These are phyloP conservation scores for Gymnopilus dilepis DNA, from an alignment of 768 basidiomycete species.

Conservation along the genomic window DNA sequence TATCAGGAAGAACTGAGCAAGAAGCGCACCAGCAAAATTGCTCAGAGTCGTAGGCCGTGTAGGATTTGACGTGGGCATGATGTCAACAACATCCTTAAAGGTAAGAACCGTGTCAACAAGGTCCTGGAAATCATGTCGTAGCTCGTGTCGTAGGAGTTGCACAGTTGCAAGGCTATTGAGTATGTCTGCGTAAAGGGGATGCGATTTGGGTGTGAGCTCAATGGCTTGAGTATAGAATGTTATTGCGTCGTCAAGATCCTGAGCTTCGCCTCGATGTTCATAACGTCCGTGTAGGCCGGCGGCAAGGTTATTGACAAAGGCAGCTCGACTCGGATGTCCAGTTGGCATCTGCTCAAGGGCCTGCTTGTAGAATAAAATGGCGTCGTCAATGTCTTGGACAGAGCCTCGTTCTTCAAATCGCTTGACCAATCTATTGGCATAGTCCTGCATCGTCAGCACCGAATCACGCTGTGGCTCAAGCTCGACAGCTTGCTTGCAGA, in stretches of 20 bases:
- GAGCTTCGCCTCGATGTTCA: conserved; percentile 2
- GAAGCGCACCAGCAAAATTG: too few relatives aligned
- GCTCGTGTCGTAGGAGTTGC: not conserved
- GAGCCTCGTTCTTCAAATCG: too few relatives aligned
- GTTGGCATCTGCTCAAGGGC: not conserved
- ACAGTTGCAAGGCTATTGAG: not conserved
- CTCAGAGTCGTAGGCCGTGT: too few relatives aligned
- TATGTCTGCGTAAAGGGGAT: too few relatives aligned
- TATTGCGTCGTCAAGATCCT: conserved; percentile 10
- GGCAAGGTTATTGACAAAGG: conserved; percentile 7
- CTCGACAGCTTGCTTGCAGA: not conserved
- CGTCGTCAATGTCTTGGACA: too few relatives aligned
- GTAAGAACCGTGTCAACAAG: not conserved
- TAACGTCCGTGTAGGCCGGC: not conserved
- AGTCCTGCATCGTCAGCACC: too few relatives aligned
- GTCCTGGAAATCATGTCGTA: not conserved
- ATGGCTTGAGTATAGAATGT: not conserved
- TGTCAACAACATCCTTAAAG: not conserved
- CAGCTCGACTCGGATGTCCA: not conserved
- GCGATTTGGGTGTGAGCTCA: not conserved
- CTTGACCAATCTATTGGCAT: too few relatives aligned
- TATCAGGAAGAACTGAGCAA: too few relatives aligned
- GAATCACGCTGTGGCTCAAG: not conserved
- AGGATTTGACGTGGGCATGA: too few relatives aligned
- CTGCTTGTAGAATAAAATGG: not conserved